Percentiles rank a stretch among this genome's conserved stretches.
Evolutionary conservation across 768 basidiomycete species (phyloP).

Genomic region (Psilocybe azurescens): DNA sequence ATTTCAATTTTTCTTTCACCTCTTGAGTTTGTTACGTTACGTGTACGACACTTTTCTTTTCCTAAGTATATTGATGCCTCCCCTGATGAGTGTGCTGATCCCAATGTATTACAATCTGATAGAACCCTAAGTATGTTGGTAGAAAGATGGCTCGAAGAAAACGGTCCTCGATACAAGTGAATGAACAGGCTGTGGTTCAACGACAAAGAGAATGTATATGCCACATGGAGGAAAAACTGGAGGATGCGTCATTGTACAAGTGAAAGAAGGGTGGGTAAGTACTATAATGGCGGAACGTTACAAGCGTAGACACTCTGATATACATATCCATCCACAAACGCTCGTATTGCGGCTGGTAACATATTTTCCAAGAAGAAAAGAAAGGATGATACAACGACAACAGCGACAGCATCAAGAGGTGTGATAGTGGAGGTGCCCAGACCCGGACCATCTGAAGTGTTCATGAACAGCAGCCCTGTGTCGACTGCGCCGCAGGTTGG

Average conservation of each 20-base stretch:
- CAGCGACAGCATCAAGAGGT: slow-evolving; percentile 5
- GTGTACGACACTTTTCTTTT: neutral
- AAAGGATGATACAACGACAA: slow-evolving; percentile 18
- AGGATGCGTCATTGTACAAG: slow-evolving; percentile 14
- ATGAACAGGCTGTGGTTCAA: neutral
- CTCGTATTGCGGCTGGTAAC: slow-evolving; percentile 11
- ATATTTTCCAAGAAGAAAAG: slow-evolving; percentile 14
- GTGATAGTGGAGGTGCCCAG: slow-evolving; percentile 8
- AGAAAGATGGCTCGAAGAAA: slow-evolving; percentile 12
- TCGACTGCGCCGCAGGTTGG: slow-evolving; percentile 53
- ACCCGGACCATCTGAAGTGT: neutral
- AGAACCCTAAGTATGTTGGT: slow-evolving; percentile 14
- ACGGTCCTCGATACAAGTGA: neutral
- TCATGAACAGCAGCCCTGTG: slow-evolving; percentile 61
- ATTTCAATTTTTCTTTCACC: neutral
- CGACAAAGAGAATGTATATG: slow-evolving; percentile 7
- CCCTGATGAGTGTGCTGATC: slow-evolving; percentile 10
- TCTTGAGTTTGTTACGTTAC: neutral
- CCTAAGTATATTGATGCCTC: neutral
- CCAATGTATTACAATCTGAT: slow-evolving; percentile 24
- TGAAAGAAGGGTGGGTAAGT: slow-evolving; percentile 17
- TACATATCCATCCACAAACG: slow-evolving; percentile 13
- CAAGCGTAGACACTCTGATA: slow-evolving; percentile 1
- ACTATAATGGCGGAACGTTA: slow-evolving; percentile 6
- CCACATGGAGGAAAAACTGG: slow-evolving; percentile 1